Percentiles rank a stretch among this genome's conserved stretches.
phyloP scores from a whole-genome alignment of 140 eudicot genomes.

The Bidens hawaiensis region DNA sequence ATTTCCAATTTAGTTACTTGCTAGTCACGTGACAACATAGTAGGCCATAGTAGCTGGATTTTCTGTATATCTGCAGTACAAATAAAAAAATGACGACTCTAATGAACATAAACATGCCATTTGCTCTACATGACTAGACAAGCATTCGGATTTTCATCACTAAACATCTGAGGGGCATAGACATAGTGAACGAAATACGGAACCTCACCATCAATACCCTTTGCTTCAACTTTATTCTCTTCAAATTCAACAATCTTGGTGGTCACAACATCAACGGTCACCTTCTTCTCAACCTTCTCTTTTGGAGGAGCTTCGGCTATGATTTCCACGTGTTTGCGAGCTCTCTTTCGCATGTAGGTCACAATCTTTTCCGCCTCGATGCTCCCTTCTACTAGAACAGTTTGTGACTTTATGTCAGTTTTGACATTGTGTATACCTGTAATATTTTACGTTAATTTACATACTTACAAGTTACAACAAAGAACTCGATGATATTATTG shows the following conservation, averaged over 20 bases:
- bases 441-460: neutral
- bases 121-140: constrained; percentile 56
- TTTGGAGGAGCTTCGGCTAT: constrained; percentile 25
- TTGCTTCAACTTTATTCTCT: constrained; percentile 65
- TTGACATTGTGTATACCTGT: constrained; percentile 73
- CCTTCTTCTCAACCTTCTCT: constrained; percentile 37
- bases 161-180: constrained; percentile 87
- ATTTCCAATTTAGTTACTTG: too few species aligned
- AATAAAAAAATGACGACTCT: neutral
- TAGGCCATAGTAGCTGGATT: too few species aligned
- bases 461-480: too few species aligned
- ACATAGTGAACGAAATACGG: constrained; percentile 86
- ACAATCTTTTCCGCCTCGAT: constrained; percentile 65
- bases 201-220: constrained; percentile 37
- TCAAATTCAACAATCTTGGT: constrained; percentile 41
- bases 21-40: neutral
- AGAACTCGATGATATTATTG: neutral
- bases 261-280: constrained; percentile 21
- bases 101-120: neutral
- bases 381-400: constrained; percentile 60
- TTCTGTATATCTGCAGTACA: neutral
- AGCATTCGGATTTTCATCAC: constrained; percentile 94
- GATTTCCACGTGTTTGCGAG: constrained; percentile 67
- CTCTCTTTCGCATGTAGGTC: constrained; percentile 48
- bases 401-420: constrained; percentile 72